Conservation (phyloP, 768 basidiomycete genomes). For the Lactarius pseudohatsudake region DNA sequence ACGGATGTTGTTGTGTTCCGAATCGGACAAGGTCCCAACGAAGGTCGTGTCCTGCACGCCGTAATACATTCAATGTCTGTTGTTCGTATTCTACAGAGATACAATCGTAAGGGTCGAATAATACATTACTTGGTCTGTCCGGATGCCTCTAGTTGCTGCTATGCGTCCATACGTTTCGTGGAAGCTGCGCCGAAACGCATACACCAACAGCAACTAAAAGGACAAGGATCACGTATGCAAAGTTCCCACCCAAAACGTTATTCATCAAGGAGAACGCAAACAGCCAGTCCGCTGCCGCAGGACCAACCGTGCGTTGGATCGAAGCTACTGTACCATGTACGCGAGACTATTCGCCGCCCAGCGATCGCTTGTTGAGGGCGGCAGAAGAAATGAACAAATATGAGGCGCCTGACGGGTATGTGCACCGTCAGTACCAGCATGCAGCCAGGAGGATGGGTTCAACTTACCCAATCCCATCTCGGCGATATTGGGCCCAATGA, state of each 20-base stretch:
- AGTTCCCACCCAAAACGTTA: conserved; percentile 25
- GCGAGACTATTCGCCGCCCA: conserved; percentile 66
- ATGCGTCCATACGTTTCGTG: not conserved
- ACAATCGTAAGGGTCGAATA: not conserved
- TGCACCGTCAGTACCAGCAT: not conserved
- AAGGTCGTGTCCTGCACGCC: no score
- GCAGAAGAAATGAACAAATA: conserved; percentile 68
- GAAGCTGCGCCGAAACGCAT: not conserved
- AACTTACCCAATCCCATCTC: not conserved
- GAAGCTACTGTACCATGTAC: conserved; percentile 40
- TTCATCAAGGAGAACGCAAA: conserved; percentile 58
- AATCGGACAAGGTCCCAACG: no score
- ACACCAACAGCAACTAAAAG: not conserved
- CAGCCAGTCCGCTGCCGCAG: conserved; percentile 56
- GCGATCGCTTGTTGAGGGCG: conserved; percentile 58
- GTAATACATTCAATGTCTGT: not conserved
- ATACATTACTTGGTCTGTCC: not conserved
- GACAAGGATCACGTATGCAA: conserved; percentile 1
- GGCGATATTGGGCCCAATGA: not conserved
- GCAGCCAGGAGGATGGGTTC: not conserved
- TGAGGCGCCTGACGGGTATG: conserved; percentile 48
- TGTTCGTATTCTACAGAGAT: not conserved
- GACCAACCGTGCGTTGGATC: conserved; percentile 47
- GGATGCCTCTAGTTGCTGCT: not conserved
- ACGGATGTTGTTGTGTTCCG: no score